Conservation (phyloP, 352 stramenopile species). For the Globisporangium cystogenes region DNA sequence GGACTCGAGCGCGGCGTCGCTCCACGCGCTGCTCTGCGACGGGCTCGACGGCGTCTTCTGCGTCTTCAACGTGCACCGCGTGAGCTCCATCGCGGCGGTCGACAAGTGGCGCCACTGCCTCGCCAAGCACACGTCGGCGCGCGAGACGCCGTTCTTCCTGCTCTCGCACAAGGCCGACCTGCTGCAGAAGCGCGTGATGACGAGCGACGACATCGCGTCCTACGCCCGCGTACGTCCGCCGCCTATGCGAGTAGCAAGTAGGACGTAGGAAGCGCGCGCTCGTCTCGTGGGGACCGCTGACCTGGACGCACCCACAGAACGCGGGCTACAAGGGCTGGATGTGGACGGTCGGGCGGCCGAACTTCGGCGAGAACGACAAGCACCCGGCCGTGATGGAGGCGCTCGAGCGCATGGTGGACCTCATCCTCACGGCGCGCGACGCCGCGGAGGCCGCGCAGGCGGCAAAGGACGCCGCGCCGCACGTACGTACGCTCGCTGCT, state of each 20-base stretch:
- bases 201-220: constrained; percentile 77
- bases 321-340: constrained; percentile 78
- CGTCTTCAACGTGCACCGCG: constrained; percentile 85
- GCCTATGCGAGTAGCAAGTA: no score
- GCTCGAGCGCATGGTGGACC: constrained; percentile 71
- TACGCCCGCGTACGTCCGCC: constrained; percentile 58
- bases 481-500: no score
- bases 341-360: constrained; percentile 74
- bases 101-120: constrained; percentile 80
- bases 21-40: constrained; percentile 72
- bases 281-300: no score
- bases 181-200: constrained; percentile 84
- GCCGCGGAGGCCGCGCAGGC: constrained; percentile 25
- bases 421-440: constrained; percentile 36
- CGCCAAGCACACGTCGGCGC: constrained; percentile 66
- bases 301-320: no score
- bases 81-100: constrained; percentile 80
- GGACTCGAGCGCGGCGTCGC: constrained; percentile 45
- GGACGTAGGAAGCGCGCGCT: no score
- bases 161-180: constrained; percentile 81
- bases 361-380: constrained; percentile 81
- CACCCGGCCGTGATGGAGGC: constrained; percentile 66
- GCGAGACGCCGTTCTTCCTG: constrained; percentile 74
- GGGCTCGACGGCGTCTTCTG: constrained; percentile 83
- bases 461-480: constrained; percentile 18